Evolutionary conservation across 331 rosid species (phyloP).

Genomic region (Telfairia occidentalis): DNA sequence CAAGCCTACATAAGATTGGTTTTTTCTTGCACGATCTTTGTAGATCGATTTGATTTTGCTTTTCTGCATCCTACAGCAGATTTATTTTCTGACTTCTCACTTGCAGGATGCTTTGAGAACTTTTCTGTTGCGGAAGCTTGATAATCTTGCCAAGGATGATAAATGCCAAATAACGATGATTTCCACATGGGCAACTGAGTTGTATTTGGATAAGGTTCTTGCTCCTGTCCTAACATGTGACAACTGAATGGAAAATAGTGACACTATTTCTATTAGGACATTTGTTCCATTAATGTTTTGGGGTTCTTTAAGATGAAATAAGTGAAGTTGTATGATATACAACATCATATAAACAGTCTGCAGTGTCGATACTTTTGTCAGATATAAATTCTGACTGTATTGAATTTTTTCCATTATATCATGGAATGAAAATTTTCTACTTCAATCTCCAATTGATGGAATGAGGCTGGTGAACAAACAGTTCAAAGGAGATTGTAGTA

Average conservation of each 20-base stretch:
- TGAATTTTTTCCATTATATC: neutral
- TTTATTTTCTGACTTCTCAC: constrained; percentile 6
- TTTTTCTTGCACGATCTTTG: neutral
- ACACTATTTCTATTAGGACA: neutral
- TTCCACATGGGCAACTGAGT: constrained; percentile 92
- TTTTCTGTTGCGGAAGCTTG: constrained; percentile 80
- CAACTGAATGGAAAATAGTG: constrained; percentile 18
- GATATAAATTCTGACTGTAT: neutral
- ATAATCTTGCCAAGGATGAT: constrained; percentile 66
- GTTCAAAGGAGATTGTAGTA: neutral
- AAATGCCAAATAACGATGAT: constrained; percentile 99
- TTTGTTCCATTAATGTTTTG: neutral
- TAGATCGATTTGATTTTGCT: neutral
- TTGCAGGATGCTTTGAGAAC: constrained; percentile 90
- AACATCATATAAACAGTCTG: neutral
- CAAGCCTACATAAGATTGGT: neutral
- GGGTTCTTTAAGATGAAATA: neutral
- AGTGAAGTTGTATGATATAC: neutral
- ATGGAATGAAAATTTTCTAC: neutral
- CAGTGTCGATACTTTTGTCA: neutral
- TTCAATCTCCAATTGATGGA: neutral
- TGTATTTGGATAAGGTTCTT: constrained; percentile 87
- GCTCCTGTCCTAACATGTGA: constrained; percentile 13
- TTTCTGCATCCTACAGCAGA: neutral
- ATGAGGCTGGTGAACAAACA: neutral